These are phyloP conservation scores for Chondrus crispus DNA, from an alignment of 23 red algal genomes.

Conservation along the genomic window DNA sequence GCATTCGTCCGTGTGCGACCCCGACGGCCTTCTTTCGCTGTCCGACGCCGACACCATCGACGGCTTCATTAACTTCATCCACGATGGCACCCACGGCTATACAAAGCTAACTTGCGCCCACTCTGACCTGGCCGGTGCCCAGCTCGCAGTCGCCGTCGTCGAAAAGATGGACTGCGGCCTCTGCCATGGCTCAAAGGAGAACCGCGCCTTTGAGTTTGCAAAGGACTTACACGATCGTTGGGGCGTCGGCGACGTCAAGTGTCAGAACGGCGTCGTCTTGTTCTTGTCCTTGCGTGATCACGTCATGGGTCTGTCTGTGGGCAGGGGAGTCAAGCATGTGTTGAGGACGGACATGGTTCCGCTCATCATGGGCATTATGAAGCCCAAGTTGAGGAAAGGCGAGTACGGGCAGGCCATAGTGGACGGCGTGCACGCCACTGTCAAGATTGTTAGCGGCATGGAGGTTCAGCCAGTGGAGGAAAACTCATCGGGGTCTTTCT, in stretches of 20 bases:
- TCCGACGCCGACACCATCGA: conserved; percentile 43
- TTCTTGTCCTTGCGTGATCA: conserved; percentile 51
- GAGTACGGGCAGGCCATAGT: conserved; percentile 31
- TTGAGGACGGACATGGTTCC: conserved; percentile 35
- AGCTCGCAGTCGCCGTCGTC: conserved; percentile 62
- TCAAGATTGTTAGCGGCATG: conserved; percentile 37
- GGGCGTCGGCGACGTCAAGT: conserved; percentile 69
- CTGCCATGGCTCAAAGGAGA: neutral
- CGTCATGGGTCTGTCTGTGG: conserved; percentile 43
- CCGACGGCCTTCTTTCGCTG: conserved; percentile 48
- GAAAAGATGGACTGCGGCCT: neutral
- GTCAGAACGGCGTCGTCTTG: conserved; percentile 61
- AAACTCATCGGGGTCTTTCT: neutral
- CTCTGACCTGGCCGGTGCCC: conserved; percentile 8
- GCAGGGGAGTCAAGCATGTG: conserved; percentile 28
- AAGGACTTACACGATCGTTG: conserved; percentile 64
- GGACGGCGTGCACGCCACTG: conserved; percentile 37
- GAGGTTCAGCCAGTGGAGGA: neutral
- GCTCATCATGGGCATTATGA: conserved; percentile 16
- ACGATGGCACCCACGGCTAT: conserved; percentile 31
- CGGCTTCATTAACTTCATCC: conserved; percentile 64
- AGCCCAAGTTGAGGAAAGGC: neutral
- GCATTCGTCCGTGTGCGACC: conserved; percentile 64
- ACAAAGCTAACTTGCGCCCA: neutral
- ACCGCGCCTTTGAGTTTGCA: conserved; percentile 41